Percentiles rank a stretch among this genome's conserved stretches.
These are phyloP conservation scores for Meira miltonrushii DNA, from an alignment of 1,284 basidiomycete genomes.

Conservation along the genomic window DNA sequence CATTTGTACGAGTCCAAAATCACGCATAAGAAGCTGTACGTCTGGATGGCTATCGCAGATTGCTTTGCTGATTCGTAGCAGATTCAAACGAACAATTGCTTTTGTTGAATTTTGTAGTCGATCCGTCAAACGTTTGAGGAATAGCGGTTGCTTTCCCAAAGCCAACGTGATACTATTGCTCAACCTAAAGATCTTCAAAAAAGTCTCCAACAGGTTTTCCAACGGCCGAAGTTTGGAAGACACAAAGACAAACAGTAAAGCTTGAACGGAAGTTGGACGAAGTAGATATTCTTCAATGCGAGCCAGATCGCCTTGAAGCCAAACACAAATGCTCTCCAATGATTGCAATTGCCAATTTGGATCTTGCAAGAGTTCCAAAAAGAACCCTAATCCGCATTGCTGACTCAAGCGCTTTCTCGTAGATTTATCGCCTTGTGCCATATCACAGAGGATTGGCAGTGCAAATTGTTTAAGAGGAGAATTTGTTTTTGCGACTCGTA, in stretches of 20 bases:
- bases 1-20: constrained; percentile 33
- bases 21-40: constrained; percentile 25
- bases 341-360: constrained; percentile 94
- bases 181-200: constrained; percentile 69
- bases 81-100: constrained; percentile 80
- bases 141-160: constrained; percentile 68
- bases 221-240: constrained; percentile 79
- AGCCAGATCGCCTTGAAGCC: constrained; percentile 91
- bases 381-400: constrained; percentile 59
- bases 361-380: constrained; percentile 77
- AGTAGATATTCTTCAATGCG: constrained; percentile 83
- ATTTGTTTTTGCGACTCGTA: constrained; percentile 75
- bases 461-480: constrained; percentile 95
- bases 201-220: constrained; percentile 84
- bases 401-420: constrained; percentile 46
- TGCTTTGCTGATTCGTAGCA: constrained; percentile 76
- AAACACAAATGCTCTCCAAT: constrained; percentile 80
- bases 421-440: constrained; percentile 42
- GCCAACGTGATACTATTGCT: constrained; percentile 70
- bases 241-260: constrained; percentile 76
- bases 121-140: constrained; percentile 81
- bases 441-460: constrained; percentile 81
- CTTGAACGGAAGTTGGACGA: constrained; percentile 65
- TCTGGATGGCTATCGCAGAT: constrained; percentile 78
- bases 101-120: constrained; percentile 63